phyloP scores from a whole-genome alignment of 2,329 filamentous ascomycete species.

The Colletotrichum sp. region DNA sequence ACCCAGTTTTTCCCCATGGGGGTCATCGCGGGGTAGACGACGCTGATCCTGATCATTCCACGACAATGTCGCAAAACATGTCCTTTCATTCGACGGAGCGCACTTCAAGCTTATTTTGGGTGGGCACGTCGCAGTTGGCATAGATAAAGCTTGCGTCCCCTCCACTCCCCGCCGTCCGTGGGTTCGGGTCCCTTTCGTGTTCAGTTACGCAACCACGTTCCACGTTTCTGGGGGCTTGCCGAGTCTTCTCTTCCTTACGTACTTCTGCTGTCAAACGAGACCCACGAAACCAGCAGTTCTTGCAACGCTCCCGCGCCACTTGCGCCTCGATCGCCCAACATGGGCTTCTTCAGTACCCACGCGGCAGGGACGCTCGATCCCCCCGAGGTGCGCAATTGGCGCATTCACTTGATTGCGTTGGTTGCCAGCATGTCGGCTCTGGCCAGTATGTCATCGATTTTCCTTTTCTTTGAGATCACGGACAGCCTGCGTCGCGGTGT shows the following conservation, averaged over 20 bases:
- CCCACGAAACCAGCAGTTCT: neutral
- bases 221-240: neutral
- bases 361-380: slow-evolving; percentile 27
- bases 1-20: slow-evolving; percentile 15
- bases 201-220: neutral
- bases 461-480: neutral
- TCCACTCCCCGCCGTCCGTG: neutral
- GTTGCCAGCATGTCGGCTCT: slow-evolving; percentile 32
- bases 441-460: slow-evolving; percentile 22
- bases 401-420: slow-evolving; percentile 29
- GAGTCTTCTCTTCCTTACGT: neutral
- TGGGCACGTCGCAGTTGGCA: slow-evolving; percentile 1
- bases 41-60: slow-evolving; percentile 11
- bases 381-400: slow-evolving; percentile 30
- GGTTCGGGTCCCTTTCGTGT: neutral
- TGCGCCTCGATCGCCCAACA: neutral
- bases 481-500: neutral
- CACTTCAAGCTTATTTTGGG: slow-evolving; percentile 8
- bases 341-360: slow-evolving; percentile 31
- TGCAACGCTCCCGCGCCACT: no score
- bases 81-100: neutral
- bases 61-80: neutral
- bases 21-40: slow-evolving; percentile 14
- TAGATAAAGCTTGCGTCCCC: slow-evolving; percentile 19
- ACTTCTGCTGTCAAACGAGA: neutral